Evolutionary conservation across 1,284 basidiomycete species (phyloP).

Genomic region (Porodaedalea pini): DNA sequence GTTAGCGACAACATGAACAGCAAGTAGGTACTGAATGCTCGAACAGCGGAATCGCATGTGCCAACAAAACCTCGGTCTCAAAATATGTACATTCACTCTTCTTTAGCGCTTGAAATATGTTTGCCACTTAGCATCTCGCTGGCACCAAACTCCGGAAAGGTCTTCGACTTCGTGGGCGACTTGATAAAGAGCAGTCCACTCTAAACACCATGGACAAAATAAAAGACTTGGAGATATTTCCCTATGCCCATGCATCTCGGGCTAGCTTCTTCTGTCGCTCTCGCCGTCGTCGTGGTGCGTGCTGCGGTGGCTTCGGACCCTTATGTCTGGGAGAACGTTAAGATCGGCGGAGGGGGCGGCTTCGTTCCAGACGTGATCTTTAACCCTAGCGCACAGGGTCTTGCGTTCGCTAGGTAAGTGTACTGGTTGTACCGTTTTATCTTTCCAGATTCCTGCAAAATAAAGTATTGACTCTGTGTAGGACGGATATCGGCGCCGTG

Average conservation of each 20-base stretch:
- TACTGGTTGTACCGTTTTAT: background rate
- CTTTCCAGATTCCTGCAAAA: background rate
- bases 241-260: background rate
- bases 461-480: background rate
- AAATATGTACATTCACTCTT: background rate
- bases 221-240: background rate
- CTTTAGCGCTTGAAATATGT: background rate
- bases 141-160: background rate
- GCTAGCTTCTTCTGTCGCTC: background rate
- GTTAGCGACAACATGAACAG: background rate
- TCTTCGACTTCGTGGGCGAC: background rate
- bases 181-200: background rate
- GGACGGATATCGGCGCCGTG: constrained; percentile 21
- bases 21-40: background rate
- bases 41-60: no score
- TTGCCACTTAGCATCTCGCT: constrained; percentile 1
- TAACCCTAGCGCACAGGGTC: constrained; percentile 52
- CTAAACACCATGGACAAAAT: background rate
- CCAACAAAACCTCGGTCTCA: no score
- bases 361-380: constrained; percentile 59
- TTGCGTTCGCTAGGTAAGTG: constrained; percentile 27
- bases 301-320: constrained; percentile 42
- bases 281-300: background rate
- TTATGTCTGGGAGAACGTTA: constrained; percentile 63
- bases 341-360: constrained; percentile 50